Percentiles rank a stretch among this genome's conserved stretches.
phyloP scores from a whole-genome alignment of 352 stramenopile species.

The Phytophthora fragariaefolia region DNA sequence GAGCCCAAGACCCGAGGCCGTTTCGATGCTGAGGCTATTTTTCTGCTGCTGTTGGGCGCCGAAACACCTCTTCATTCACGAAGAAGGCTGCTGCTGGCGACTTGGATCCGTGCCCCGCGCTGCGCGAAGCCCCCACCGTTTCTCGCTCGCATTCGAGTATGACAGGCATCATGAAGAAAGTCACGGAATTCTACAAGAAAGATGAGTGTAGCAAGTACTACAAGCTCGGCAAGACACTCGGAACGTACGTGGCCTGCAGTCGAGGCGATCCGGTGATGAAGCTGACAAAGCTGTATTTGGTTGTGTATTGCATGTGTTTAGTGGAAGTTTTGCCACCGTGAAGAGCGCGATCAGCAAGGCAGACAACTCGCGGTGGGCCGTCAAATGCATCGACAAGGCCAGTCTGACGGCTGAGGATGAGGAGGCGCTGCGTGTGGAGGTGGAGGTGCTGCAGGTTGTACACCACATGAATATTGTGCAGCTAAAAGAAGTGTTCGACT shows the following conservation, averaged over 20 bases:
- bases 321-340: slow-evolving; percentile 87
- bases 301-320: too few species aligned
- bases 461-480: slow-evolving; percentile 90
- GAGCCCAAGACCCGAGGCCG: not conserved
- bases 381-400: slow-evolving; percentile 89
- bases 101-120: not conserved
- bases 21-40: slow-evolving; percentile 7
- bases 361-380: slow-evolving; percentile 79
- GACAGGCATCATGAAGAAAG: slow-evolving; percentile 86
- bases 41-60: slow-evolving; percentile 1
- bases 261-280: not conserved
- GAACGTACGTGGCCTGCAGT: slow-evolving; percentile 67
- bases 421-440: slow-evolving; percentile 82
- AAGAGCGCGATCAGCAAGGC: slow-evolving; percentile 82
- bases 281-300: not conserved
- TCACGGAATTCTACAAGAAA: slow-evolving; percentile 90
- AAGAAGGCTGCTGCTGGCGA: slow-evolving; percentile 27
- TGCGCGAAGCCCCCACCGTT: not conserved
- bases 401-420: slow-evolving; percentile 83
- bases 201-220: slow-evolving; percentile 91
- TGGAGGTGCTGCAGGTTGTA: slow-evolving; percentile 84
- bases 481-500: slow-evolving; percentile 90
- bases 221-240: slow-evolving; percentile 89
- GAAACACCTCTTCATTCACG: slow-evolving; percentile 34
- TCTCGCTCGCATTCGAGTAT: slow-evolving; percentile 34